Conservation (phyloP, 2,329 filamentous ascomycete species). For the Alternaria panax region DNA sequence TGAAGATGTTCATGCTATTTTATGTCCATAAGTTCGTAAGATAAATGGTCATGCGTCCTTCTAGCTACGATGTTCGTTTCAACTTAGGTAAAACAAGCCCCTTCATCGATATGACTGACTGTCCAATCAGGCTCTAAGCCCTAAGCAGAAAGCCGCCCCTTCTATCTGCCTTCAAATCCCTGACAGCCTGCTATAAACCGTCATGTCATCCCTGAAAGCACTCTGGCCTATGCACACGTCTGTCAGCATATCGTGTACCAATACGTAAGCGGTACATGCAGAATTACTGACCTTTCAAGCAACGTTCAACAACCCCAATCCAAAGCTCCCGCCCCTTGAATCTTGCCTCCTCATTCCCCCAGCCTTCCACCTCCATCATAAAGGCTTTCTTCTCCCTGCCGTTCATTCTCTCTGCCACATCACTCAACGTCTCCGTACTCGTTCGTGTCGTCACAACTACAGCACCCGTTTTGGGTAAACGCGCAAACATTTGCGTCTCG, state of each 20-base stretch:
- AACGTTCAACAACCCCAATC: slow-evolving; percentile 29
- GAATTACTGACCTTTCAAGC: slow-evolving; percentile 13
- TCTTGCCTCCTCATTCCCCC: slow-evolving; percentile 31
- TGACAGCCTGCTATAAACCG: slow-evolving; percentile 4
- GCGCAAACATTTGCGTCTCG: slow-evolving; percentile 60
- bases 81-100: too few relatives aligned
- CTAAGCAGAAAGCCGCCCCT: too few relatives aligned
- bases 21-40: too few relatives aligned
- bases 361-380: slow-evolving; percentile 30
- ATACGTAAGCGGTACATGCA: not conserved
- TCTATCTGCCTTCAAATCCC: not conserved
- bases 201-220: slow-evolving; percentile 15
- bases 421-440: slow-evolving; percentile 45
- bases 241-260: not conserved
- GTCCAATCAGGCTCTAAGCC: too few relatives aligned
- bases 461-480: slow-evolving; percentile 53
- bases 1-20: too few relatives aligned
- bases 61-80: too few relatives aligned
- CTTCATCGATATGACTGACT: too few relatives aligned
- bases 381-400: slow-evolving; percentile 15
- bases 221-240: not conserved
- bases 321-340: slow-evolving; percentile 39
- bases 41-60: too few relatives aligned
- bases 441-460: slow-evolving; percentile 62
- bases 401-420: slow-evolving; percentile 11